Base-by-base conservation (phyloP, 2,329 filamentous ascomycete species). In the Penicillium sp. region DNA sequence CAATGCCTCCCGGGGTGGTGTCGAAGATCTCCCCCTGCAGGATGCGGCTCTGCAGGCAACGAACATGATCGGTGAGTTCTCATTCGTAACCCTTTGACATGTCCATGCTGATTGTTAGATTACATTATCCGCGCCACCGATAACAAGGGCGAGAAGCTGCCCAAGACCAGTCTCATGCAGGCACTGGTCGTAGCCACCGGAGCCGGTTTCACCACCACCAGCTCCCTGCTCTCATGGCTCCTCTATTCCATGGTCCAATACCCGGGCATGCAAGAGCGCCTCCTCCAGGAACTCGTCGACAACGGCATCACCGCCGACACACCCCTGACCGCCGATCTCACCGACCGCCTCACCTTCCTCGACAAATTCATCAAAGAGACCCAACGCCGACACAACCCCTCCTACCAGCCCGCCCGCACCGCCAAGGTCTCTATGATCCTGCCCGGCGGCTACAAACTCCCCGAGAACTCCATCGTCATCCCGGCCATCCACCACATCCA, bases 131-230 rank as follows among this genome's bases (percentile, higher is more conserved):
- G 82, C 11, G 83, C 82, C 18, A 42, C 52, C 5, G 27, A 52
- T 40, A 63, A 61, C 32, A 63, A 62, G 34, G 61, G 61, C 29
- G 59, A 62, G 22, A 63, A 63, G 29, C 34, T 63, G 18, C 59
- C 61, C 7, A 57, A 63, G 32, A 44, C 54, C 14, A 62, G 61
- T 42, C 31, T 63, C 47, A 68, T 80, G 39, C 61, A 63, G 54
- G 68, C 71, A 0, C 69, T 85, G 0, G 71, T 85, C 1, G 81
- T 86, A 3, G 77, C 78, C 5, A 82, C 79, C 0, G 83, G 75
- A 2, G 84, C 84, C 3, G 84, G 84, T n/a, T 86, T 86, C 71
- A 84, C 81, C 1, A 86, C 84, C 0, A 86, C 81, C 0, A 81
- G 78, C 4, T 81, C 82, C 0, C 75, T 86, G 6, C 72, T 86